Evolutionary conservation across 2,329 filamentous ascomycete genomes (phyloP).

Genomic region (Colletotrichum sidae): DNA sequence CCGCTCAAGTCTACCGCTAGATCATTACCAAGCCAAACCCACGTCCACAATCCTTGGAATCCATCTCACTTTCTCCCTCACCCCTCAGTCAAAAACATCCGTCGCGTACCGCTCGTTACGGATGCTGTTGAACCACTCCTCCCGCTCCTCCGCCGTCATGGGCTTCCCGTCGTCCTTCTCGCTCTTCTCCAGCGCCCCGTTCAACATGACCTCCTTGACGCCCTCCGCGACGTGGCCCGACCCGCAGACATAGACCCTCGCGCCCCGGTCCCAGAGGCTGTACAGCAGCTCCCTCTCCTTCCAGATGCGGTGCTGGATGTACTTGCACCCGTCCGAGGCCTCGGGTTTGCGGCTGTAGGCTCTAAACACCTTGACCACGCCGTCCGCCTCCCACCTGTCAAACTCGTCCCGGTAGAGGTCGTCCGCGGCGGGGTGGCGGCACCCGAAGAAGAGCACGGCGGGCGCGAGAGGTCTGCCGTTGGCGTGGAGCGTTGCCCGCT

Average conservation of each 20-base stretch:
- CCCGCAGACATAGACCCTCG: conserved; percentile 73
- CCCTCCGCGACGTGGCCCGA: conserved; percentile 56
- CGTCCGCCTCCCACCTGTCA: conserved; percentile 59
- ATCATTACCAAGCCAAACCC: too few species aligned
- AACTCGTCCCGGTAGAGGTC: conserved; percentile 58
- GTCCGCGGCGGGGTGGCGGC: conserved; percentile 56
- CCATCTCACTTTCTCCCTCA: too few species aligned
- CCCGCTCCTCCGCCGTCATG: conserved; percentile 47
- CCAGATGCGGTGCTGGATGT: conserved; percentile 59
- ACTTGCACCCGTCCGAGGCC: conserved; percentile 59
- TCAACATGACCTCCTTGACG: conserved; percentile 48
- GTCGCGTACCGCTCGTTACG: conserved; percentile 68
- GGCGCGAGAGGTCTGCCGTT: conserved; percentile 50
- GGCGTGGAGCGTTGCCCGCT: conserved; percentile 77
- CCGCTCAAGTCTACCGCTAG: neutral
- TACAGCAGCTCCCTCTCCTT: conserved; percentile 47
- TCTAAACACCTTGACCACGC: conserved; percentile 65
- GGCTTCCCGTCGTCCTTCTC: conserved; percentile 45
- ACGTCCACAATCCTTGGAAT: too few species aligned
- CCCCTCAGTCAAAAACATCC: conserved; percentile 67
- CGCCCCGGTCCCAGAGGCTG: conserved; percentile 49
- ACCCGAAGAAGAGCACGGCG: conserved; percentile 64
- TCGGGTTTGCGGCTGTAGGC: conserved; percentile 61
- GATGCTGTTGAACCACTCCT: conserved; percentile 60
- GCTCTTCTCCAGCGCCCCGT: conserved; percentile 39